Evolutionary conservation across 768 basidiomycete species (phyloP), one percentile per base, ranked within the genome.

Genomic region (Baorangia bicolor): DNA sequence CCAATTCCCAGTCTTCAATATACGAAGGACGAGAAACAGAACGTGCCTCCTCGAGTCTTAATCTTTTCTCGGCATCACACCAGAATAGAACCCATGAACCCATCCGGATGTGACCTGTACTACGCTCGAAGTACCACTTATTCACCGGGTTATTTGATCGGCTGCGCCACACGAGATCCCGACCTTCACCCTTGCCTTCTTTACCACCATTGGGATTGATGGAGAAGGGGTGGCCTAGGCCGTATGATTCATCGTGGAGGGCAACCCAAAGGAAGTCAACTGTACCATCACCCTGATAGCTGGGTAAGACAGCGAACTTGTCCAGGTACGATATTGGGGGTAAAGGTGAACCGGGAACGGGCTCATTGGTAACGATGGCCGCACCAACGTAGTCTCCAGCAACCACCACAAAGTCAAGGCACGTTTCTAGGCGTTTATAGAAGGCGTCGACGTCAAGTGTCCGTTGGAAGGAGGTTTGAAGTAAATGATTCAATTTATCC

Each of bases 241-340:
- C 97, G 64, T 96, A 99, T 10, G 97, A 93, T 74, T 99, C 97
- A 72, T 99, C 97, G 63, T 98, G 94, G 47, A 99, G 76, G 16
- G 95, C 95, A 40, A 98, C 96, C 97, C 97, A 99, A 35, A 99
- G 77, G 77, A 99, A 99, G 75, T 99, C 97, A 55, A 98, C 97
- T 0, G 97, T 98, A 18, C 97, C 97, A 65, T 98, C 96, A 21
- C 97, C 97, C 73, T 99, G 97, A 67, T 98, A 86, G 56, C 80
- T 86, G 3, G 97, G 97, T 37, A 95, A 79, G 38, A 99, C 94
- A 16, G 95, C 96, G 70, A 99, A 99, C 75, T 99, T 99, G 80
- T 99, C 97, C 45, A 99, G 84, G 74, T 99, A 99, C 16, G 91
- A 87, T 57, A 96, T 85, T 7, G 87, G 81, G 21, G 68, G 54